Conservation (phyloP, 2,329 filamentous ascomycete species). For the Penicillium paneum region DNA sequence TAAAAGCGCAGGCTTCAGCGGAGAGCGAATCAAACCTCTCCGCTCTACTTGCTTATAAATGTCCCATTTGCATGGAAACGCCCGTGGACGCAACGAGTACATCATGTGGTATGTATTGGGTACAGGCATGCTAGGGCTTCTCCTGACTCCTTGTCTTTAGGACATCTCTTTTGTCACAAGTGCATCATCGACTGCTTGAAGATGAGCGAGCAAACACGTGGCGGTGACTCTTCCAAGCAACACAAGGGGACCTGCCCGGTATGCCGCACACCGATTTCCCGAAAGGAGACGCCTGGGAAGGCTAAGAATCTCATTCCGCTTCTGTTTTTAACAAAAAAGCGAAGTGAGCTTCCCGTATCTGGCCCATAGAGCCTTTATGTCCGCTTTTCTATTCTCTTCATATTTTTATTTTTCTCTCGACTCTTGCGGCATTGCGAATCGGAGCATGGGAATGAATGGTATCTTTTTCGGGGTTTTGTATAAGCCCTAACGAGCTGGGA, state of each 20-base stretch:
- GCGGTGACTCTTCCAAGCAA: slow-evolving; percentile 27
- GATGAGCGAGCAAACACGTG: slow-evolving; percentile 50
- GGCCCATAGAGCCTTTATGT: background rate
- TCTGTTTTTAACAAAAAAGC: slow-evolving; percentile 23
- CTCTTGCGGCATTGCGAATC: slow-evolving; percentile 5
- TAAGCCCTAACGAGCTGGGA: background rate
- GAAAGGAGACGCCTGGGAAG: slow-evolving; percentile 35
- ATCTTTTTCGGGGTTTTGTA: background rate
- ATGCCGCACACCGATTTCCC: slow-evolving; percentile 42
- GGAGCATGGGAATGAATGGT: slow-evolving; percentile 1
- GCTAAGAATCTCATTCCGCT: slow-evolving; percentile 39
- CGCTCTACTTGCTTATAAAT: slow-evolving; percentile 51
- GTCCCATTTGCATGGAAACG: slow-evolving; percentile 63
- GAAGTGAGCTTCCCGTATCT: background rate
- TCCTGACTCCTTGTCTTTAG: slow-evolving; percentile 33
- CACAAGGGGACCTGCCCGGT: slow-evolving; percentile 44
- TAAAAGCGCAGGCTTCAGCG: background rate
- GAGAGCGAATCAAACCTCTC: slow-evolving; percentile 15
- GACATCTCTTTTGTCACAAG: slow-evolving; percentile 63
- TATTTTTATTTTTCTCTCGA: background rate
- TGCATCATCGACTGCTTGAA: slow-evolving; percentile 61
- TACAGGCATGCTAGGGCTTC: background rate
- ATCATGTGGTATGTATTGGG: slow-evolving; percentile 51
- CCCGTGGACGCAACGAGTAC: slow-evolving; percentile 60
- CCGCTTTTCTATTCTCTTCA: background rate